Evolutionary conservation across 108 stramenopile genomes (phyloP), one percentile per base, ranked within the genome.

Genomic region (Fragilaria radians): DNA sequence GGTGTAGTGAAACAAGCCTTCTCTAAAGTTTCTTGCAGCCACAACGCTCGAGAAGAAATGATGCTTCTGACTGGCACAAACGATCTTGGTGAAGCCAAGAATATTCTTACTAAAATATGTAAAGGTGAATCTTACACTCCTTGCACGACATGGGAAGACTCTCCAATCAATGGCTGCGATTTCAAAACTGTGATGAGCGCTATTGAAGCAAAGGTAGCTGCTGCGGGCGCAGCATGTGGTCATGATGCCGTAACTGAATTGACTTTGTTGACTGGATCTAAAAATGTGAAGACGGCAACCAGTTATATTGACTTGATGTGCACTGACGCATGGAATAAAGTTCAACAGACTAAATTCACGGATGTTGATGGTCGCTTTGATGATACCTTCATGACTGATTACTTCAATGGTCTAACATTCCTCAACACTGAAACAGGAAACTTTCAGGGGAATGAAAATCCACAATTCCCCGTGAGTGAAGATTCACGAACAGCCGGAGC

Each of bases 371-470:
- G 18, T 45, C 14, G 11, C 42, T 45, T 45, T 18, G 18, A 11
- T 18, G 14, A 11, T 18, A 17, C 11, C 42, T 45, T 45, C 42
- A 11, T 45, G 14, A 11, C 18, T 11, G 60, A 61, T 7, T 61
- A 46, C 46, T 48, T 30, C 17, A 22, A 61, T 5, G 60, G 60
- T 0, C 7, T 21, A 21, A 46, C 45, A 1, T 23, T 18, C 24
- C 21, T 61, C 18, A 61, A 61, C 48, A 23, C 22, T 17, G 60
- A 61, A 19, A 61, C 60, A 25, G 60, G 60, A 28, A 61, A 61
- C 60, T 61, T 61, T 29, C 60, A 28, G 18, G 47, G 46, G 22
- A 18, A 61, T 52, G 24, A 23, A 48, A 49, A 23, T n/a, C 24
- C 32, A 18, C 60, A 61, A 9, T 61, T 46, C 19, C 7, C 22